Conservation (phyloP, 192 early-diverging fungal genomes). For the Entophlyctis luteolus region DNA sequence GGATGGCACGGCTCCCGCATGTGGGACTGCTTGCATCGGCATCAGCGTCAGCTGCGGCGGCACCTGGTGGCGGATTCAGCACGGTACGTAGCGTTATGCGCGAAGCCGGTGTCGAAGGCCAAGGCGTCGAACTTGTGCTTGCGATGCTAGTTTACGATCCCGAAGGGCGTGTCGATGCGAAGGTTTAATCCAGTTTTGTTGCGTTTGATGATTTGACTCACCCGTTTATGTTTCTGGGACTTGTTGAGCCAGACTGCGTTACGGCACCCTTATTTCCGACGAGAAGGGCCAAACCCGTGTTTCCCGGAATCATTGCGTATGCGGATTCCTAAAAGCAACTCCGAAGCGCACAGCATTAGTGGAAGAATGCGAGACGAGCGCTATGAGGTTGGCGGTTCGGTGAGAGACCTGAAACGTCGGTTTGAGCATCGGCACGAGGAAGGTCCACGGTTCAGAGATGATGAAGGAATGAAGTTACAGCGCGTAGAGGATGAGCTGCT, state of each 20-base stretch:
- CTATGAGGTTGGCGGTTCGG: too few species aligned
- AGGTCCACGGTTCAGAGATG: too few species aligned
- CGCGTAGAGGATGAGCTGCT: constrained; percentile 20
- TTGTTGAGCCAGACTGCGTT: constrained; percentile 71
- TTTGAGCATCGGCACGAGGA: too few species aligned
- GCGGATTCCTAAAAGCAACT: background rate
- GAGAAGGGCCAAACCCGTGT: constrained; percentile 64
- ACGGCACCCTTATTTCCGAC: constrained; percentile 67
- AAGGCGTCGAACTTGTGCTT: constrained; percentile 59
- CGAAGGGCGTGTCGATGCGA: constrained; percentile 69
- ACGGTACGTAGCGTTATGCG: constrained; percentile 53
- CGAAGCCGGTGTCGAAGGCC: constrained; percentile 43
- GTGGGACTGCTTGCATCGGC: constrained; percentile 56
- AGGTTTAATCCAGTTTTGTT: too few species aligned
- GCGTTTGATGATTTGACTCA: too few species aligned
- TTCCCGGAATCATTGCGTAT: constrained; percentile 14
- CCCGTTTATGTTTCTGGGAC: too few species aligned
- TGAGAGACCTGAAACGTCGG: background rate
- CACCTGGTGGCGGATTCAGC: too few species aligned
- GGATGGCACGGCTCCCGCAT: constrained; percentile 63
- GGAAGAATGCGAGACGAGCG: too few species aligned
- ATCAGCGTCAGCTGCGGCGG: too few species aligned
- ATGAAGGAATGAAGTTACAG: too few species aligned
- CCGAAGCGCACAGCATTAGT: too few species aligned
- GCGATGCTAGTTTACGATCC: constrained; percentile 78